Conservation (phyloP, 1,139 yeast species). For the Maudiozyma humilis region DNA sequence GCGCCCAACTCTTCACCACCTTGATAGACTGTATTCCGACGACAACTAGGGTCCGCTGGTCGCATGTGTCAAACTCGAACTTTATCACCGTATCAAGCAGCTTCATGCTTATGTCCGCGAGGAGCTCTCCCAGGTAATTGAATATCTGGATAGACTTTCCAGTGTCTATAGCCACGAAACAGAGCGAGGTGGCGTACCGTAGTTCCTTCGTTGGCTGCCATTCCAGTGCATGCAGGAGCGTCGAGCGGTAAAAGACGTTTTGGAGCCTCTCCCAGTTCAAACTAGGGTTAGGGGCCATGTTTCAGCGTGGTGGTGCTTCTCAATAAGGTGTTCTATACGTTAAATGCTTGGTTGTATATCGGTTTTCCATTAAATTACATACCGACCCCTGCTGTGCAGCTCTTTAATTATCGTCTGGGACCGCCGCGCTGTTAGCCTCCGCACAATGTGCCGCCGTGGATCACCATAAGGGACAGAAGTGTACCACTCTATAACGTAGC, state of each 20-base stretch:
- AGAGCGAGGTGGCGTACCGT: conserved; percentile 17
- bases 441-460: no score
- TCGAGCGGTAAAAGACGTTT: conserved; percentile 51
- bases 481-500: no score
- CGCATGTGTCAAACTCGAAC: conserved; percentile 42
- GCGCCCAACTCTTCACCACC: conserved; percentile 38
- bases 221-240: conserved; percentile 23
- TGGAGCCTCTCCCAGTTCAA: conserved; percentile 56
- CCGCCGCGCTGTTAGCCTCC: no score
- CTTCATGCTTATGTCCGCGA: conserved; percentile 36
- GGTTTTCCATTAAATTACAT: no score
- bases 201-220: conserved; percentile 16
- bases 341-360: no score
- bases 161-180: conserved; percentile 18
- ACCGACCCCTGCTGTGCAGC: no score
- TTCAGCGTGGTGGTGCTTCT: no score
- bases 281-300: conserved; percentile 35
- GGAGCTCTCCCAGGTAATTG: conserved; percentile 18
- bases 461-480: no score
- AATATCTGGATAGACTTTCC: conserved; percentile 18
- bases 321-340: no score
- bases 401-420: no score
- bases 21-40: conserved; percentile 50
- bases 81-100: conserved; percentile 2
- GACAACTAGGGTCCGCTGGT: conserved; percentile 45